These are phyloP conservation scores for Hypomontagnella monticulosa DNA, from an alignment of 495 filamentous ascomycete genomes.

Conservation along the genomic window DNA sequence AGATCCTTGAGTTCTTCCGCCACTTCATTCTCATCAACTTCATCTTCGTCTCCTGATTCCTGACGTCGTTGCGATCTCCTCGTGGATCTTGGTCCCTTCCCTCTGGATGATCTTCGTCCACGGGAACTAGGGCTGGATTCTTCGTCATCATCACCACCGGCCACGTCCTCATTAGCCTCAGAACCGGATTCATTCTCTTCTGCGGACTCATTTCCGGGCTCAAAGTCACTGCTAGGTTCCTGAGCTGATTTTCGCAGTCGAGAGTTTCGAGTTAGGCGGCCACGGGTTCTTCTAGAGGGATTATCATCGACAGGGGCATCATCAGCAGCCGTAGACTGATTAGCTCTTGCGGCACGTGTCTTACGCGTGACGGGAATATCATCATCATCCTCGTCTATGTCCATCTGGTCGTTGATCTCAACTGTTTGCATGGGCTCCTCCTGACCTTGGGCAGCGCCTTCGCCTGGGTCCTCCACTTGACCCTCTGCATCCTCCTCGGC, in stretches of 20 bases:
- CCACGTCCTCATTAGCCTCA: slow-evolving; percentile 46
- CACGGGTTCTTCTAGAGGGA: slow-evolving; percentile 44
- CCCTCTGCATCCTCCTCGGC: slow-evolving; percentile 43
- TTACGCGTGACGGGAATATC: slow-evolving; percentile 67
- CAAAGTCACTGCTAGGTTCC: slow-evolving; percentile 88
- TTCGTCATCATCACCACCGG: slow-evolving; percentile 51
- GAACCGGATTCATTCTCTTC: slow-evolving; percentile 60
- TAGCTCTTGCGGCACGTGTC: slow-evolving; percentile 58
- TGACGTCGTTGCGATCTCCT: slow-evolving; percentile 47
- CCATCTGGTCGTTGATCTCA: slow-evolving; percentile 59
- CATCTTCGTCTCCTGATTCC: slow-evolving; percentile 69
- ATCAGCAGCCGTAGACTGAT: slow-evolving; percentile 37
- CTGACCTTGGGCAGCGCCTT: slow-evolving; percentile 52
- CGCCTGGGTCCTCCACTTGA: slow-evolving; percentile 45
- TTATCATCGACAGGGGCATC: slow-evolving; percentile 50
- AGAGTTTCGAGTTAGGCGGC: slow-evolving; percentile 61
- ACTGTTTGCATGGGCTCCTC: slow-evolving; percentile 51
- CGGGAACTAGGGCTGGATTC: slow-evolving; percentile 54
- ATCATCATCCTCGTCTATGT: slow-evolving; percentile 73
- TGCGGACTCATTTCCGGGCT: slow-evolving; percentile 73
- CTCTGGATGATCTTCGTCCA: slow-evolving; percentile 49
- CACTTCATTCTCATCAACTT: slow-evolving; percentile 76
- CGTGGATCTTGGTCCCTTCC: slow-evolving; percentile 47
- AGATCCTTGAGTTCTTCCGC: slow-evolving; percentile 80
- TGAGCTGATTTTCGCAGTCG: slow-evolving; percentile 63